Evolutionary conservation across 2,329 filamentous ascomycete genomes (phyloP), one percentile per base, ranked within the genome.

Genomic region (Cephalotrichum gorgonifer): DNA sequence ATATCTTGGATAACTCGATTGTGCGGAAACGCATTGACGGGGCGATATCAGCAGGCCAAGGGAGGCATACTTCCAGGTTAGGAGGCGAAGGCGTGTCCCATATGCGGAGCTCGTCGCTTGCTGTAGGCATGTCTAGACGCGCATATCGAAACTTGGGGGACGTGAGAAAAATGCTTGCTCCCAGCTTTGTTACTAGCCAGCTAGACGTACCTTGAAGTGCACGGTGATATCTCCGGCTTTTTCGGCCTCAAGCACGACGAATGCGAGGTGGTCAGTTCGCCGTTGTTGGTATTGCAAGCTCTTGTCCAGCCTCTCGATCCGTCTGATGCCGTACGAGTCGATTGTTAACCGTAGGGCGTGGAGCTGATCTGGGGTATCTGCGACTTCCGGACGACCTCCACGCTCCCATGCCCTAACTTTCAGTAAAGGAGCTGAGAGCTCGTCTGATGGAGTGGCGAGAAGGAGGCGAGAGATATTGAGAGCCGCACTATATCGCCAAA

Each of bases 51-150:
- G 15, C 17, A 22, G 47, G 49, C 38, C 48, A 49, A 28, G 51
- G 49, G 14, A n/a, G n/a, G 47, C 53, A 53, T 52, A 12, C 22
- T 20, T 48, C 15, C 4, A 51, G 6, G 23, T 48, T 33, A 12
- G 53, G 53, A 17, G 53, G 50, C 14, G 50, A 49, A 27, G 52
- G 53, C 26, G 52, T 54, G 23, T 54, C 53, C 53, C 53, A 54
- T 38, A 46, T 50, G 39, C 47, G 48, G 38, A 53, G 25, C 12
- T 48, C 50, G 6, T 49, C 17, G 23, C 33, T 22, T 38, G 43
- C 43, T 25, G 47, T 20, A 4, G 50, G 51, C 22, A 54, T 26
- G 8, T 53, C 38, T 27, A 54, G 39, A 35, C 53, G 53, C 6
- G 43, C 43, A 23, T 25, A 25, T 12, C 39, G 39, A 42, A 42